A percentile compares a stretch with the other conserved stretches of the same genome.
Conservation (phyloP, 257 asterid genomes). For the Penstemon eatonii region DNA sequence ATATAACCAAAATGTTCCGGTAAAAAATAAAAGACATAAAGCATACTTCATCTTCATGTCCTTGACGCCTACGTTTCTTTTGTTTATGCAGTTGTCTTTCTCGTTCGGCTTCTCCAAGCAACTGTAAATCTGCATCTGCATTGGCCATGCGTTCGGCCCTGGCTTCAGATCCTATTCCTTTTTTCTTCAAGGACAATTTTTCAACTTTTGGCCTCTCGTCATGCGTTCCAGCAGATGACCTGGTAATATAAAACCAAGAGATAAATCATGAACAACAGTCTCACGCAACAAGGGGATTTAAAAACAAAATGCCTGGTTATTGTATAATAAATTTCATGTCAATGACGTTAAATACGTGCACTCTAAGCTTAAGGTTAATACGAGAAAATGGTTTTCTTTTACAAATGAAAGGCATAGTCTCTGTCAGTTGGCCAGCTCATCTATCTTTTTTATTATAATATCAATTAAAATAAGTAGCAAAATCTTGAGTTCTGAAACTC, state of each 20-base stretch:
- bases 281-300: constrained; percentile 9
- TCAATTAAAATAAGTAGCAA: background rate
- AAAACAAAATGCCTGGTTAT: background rate
- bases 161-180: constrained; percentile 90
- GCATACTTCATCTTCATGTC: constrained; percentile 90
- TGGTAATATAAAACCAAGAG: constrained; percentile 31
- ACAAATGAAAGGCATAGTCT: constrained; percentile 1
- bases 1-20: background rate
- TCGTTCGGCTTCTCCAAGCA: constrained; percentile 81
- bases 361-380: background rate
- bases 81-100: constrained; percentile 78
- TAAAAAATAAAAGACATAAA: background rate
- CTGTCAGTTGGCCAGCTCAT: background rate
- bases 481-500: background rate
- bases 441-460: background rate
- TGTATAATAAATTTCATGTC: constrained; percentile 5
- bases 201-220: constrained; percentile 71
- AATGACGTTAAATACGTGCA: constrained; percentile 3
- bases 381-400: background rate
- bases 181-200: constrained; percentile 73
- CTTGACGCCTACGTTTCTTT: constrained; percentile 87
- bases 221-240: constrained; percentile 49
- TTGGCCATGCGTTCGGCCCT: constrained; percentile 81
- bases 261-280: constrained; percentile 11
- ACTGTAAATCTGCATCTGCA: constrained; percentile 87